Percentiles rank a stretch among this genome's conserved stretches.
These are phyloP conservation scores for Hanseniaspora clermontiae DNA, from an alignment of 805 yeast genomes.

Conservation along the genomic window DNA sequence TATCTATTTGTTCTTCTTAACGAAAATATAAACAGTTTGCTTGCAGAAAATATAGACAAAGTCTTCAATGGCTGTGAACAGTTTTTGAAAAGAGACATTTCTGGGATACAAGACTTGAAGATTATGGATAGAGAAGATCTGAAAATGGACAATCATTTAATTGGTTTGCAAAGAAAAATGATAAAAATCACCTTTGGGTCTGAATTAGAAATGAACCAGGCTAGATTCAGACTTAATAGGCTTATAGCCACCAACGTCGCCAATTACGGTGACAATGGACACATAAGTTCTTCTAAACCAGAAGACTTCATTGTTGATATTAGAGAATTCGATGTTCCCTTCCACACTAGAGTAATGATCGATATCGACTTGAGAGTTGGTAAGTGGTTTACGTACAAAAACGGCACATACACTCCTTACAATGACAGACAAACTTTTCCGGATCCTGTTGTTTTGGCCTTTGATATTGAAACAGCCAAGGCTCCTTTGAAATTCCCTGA, in stretches of 20 bases:
- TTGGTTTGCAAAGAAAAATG: conserved; percentile 56
- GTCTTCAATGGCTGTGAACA: conserved; percentile 67
- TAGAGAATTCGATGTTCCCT: conserved; percentile 91
- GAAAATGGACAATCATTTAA: conserved; percentile 68
- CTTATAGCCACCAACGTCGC: conserved; percentile 36
- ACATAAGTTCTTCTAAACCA: conserved; percentile 32
- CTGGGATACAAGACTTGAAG: neutral
- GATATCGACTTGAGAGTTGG: conserved; percentile 82
- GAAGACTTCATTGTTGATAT: conserved; percentile 66
- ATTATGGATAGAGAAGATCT: conserved; percentile 62
- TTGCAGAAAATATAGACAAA: neutral
- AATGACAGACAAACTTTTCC: conserved; percentile 81
- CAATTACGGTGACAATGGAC: conserved; percentile 46
- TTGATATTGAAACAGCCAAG: conserved; percentile 95
- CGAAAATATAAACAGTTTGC: conserved; percentile 20
- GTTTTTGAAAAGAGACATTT: conserved; percentile 45
- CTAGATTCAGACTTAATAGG: conserved; percentile 45
- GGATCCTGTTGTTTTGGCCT: conserved; percentile 92
- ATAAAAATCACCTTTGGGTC: conserved; percentile 64
- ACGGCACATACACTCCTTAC: conserved; percentile 42
- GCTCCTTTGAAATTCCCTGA: conserved; percentile 95
- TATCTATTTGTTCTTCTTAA: conserved; percentile 54
- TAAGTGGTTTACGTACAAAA: conserved; percentile 81
- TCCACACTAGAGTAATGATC: conserved; percentile 90
- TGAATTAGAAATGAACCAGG: conserved; percentile 58